phyloP scores from a whole-genome alignment of 805 yeast species.

The Metschnikowia hibisci region DNA sequence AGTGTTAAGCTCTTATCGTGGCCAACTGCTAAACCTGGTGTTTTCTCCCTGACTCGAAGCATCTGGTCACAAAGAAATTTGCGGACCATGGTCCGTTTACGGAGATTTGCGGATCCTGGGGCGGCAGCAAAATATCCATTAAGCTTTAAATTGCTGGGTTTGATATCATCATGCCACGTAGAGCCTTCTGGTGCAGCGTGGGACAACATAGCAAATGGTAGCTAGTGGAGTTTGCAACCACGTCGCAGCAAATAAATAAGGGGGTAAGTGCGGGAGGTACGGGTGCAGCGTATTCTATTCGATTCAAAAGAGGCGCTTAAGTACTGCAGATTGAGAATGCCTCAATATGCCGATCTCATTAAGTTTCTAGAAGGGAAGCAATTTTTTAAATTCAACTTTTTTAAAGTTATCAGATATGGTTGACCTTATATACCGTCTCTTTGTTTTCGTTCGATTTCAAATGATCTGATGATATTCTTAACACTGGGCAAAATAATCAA shows the following conservation, averaged over 20 bases:
- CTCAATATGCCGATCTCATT: no score
- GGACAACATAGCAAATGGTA: conserved; percentile 14
- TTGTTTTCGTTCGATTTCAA: no score
- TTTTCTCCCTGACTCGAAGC: conserved; percentile 10
- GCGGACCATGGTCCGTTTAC: conserved; percentile 12
- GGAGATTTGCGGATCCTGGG: conserved; percentile 5
- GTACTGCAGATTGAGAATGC: no score
- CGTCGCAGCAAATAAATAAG: not conserved
- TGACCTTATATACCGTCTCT: no score
- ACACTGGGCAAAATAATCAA: no score
- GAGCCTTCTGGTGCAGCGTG: not conserved
- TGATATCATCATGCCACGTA: not conserved
- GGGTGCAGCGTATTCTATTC: no score
- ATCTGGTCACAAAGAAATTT: conserved; percentile 13
- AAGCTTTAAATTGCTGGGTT: not conserved
- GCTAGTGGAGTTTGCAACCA: conserved; percentile 11
- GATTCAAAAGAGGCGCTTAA: no score
- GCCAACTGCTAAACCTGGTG: not conserved
- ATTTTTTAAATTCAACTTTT: no score
- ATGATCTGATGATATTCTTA: no score
- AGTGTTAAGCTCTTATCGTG: not conserved
- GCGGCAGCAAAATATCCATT: not conserved
- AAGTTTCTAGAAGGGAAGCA: no score
- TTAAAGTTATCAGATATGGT: no score
- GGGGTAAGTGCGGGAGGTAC: no score